Evolutionary conservation across 805 yeast genomes (phyloP), one percentile per base, ranked within the genome.

Genomic region (Suhomyces sp.): DNA sequence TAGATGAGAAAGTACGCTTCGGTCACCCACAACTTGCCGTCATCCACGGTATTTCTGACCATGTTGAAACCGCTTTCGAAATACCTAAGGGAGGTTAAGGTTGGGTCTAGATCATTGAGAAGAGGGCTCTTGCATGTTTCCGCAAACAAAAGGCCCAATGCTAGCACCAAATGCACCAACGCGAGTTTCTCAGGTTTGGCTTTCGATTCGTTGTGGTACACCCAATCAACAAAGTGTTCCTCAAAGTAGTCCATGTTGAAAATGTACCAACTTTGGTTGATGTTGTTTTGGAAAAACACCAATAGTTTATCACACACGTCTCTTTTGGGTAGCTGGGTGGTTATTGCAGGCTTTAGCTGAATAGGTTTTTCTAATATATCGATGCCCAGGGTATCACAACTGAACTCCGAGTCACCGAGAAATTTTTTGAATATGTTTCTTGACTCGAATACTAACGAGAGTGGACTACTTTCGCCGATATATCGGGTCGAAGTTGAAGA

Each of bases 401-500:
- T 68, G 50, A 76, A 73, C 10, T 62, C 60, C 1, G 75, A 67
- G 6, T 60, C 56, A 0, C 76, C 75, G 29, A 70, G 48, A 2
- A 60, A 57, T 15, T 57, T 62, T 25, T 57, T 53, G 54, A 75
- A 76, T 1, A 76, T 60, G 48, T 68, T 71, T 9, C 79, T 59
- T 3, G 73, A 65, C 53, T 77, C 80, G 31, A 71, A 61, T 6
- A 77, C 59, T 43, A 74, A 64, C 2, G 80, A 71, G 9, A 73
- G 62, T 0, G 77, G 73, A 22, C 75, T 71, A 27, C 75, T 67
- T 50, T 76, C 80, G 7, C 80, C 79, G 47, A 75, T 54, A 50
- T 72, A 75, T 21, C 76, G 56, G 15, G 68, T 53, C 21, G 66
- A 67, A 0, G 78, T 77, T 5, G 65, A 64, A 7, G 60, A 63